Conservation (phyloP, 2,329 filamentous ascomycete genomes). For the Aspergillus hortae region DNA sequence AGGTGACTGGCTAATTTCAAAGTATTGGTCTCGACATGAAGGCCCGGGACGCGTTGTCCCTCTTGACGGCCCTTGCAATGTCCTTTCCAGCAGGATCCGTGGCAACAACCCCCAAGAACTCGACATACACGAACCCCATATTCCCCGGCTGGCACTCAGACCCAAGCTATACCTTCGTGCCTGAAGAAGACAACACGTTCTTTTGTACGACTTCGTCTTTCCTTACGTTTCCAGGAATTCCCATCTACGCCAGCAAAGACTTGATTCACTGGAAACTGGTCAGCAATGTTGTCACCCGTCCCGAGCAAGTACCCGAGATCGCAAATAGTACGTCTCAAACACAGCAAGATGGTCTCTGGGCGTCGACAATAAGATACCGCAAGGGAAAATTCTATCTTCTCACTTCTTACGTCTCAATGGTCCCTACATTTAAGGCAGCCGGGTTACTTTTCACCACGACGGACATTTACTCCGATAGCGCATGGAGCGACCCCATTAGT, state of each 20-base stretch:
- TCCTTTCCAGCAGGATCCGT: not conserved
- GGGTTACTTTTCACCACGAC: constrained; percentile 1
- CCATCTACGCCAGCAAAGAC: constrained; percentile 44
- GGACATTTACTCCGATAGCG: not conserved
- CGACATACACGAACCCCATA: constrained; percentile 6
- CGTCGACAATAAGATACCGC: constrained; percentile 39
- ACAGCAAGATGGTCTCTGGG: constrained; percentile 36
- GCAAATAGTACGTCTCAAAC: constrained; percentile 7
- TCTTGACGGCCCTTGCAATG: not conserved
- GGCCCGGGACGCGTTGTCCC: not conserved
- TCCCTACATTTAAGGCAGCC: not conserved
- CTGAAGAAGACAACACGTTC: constrained; percentile 29
- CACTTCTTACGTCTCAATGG: constrained; percentile 4
- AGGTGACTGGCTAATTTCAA: not conserved
- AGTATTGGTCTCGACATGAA: not conserved
- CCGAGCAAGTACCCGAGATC: constrained; percentile 33
- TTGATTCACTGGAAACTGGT: constrained; percentile 16
- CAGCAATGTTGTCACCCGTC: constrained; percentile 20
- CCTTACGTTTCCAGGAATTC: constrained; percentile 44
- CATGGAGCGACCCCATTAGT: constrained; percentile 11
- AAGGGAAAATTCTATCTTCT: constrained; percentile 41
- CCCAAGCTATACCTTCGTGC: constrained; percentile 43
- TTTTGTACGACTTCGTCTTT: constrained; percentile 48
- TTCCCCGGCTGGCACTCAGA: constrained; percentile 45
- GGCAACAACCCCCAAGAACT: not conserved